These are phyloP conservation scores for Trifolium fragiferum DNA, from an alignment of 306 rosid genomes.

Conservation along the genomic window DNA sequence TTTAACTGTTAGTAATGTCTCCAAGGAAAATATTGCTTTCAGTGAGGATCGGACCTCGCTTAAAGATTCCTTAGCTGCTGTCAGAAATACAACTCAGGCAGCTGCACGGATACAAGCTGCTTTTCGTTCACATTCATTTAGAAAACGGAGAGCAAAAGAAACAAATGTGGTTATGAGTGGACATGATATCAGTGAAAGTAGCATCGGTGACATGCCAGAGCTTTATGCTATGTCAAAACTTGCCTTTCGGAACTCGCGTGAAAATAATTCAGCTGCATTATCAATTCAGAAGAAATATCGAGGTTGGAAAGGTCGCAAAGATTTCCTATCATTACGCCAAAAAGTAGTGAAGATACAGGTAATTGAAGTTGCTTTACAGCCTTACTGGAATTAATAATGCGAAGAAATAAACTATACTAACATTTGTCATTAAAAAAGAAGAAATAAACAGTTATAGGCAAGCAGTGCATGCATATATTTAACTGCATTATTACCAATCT, in stretches of 20 bases:
- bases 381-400: conserved; percentile 17
- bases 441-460: conserved; percentile 13
- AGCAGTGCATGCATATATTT: conserved; percentile 5
- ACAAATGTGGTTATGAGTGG: conserved; percentile 51
- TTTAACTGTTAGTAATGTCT: conserved; percentile 62
- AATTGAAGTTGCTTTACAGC: conserved; percentile 31
- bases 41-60: conserved; percentile 66
- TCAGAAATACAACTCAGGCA: conserved; percentile 91
- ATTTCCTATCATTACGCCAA: conserved; percentile 79
- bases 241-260: conserved; percentile 63
- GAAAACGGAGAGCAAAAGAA: conserved; percentile 61
- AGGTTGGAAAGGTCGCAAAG: conserved; percentile 91
- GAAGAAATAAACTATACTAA: background rate
- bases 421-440: background rate
- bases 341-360: conserved; percentile 97
- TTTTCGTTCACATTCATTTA: conserved; percentile 88
- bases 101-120: conserved; percentile 98
- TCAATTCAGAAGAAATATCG: conserved; percentile 95
- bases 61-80: conserved; percentile 76
- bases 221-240: conserved; percentile 70
- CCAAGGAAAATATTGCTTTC: conserved; percentile 54
- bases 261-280: conserved; percentile 78
- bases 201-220: conserved; percentile 54
- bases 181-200: conserved; percentile 52
- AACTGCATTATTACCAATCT: conserved; percentile 26